Base-by-base conservation (phyloP, 495 filamentous ascomycete genomes). In the Pseudomonodictys pantanalensis region DNA sequence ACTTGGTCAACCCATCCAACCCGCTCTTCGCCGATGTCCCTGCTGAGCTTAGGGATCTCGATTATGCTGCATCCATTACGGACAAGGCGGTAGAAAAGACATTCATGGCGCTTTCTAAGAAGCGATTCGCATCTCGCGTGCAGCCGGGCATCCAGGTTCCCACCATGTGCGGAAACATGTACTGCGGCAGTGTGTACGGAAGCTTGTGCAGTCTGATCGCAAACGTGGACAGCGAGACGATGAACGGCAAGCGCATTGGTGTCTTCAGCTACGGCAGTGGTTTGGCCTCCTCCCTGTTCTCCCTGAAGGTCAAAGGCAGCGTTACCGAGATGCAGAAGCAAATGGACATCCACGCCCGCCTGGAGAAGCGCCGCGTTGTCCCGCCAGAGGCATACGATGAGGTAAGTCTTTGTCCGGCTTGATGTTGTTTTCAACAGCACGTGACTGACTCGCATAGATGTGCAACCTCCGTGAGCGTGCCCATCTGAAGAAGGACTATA, bases 141-240 rank as follows among this genome's bases (percentile, higher is more conserved):
- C 79, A 86, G 71, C 91, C 95, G 33, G 76, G 80, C 69, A 88
- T 93, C 70, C 79, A 95, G 71, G 88, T 95, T 22, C 87, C 93
- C 32, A 97, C 91, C 41, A 86, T 90, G 78, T 96, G 91, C 75
- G 95, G 93, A 74, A 98, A 98, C 82, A 98, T 97, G 95, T 98
- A 98, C 79, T 92, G 87, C 68, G 93, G 87, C 47, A 96, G 90
- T 71, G 89, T 98, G 65, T 98, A 91, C 78, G 86, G 85, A 56
- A 90, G 90, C 53, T 79, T 98, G 42, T 82, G 84, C 72, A 86
- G 85, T 65, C 71, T 97, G 57, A 70, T 98, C 62, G 79, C 81
- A 74, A 85, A 91, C 69, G 77, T 92, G 53, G 77, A 80, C 60
- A 84, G 83, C 69, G 84, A 84, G 46, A 76, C 79, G 26, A 79